phyloP scores from a whole-genome alignment of 2,329 filamentous ascomycete species.

The Didymosphaeria variabile region DNA sequence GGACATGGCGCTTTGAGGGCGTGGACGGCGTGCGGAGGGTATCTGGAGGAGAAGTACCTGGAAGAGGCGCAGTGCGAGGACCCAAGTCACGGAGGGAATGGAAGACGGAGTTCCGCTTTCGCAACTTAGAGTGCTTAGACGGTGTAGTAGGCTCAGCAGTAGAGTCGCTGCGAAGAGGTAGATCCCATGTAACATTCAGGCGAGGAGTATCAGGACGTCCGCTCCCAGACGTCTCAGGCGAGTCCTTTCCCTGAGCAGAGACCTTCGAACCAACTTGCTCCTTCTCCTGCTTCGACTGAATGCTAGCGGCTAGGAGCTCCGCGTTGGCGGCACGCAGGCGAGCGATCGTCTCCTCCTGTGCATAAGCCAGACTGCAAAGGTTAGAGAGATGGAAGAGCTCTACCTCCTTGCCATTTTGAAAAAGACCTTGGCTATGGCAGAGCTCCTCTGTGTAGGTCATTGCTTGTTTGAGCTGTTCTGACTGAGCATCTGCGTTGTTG shows the following conservation, averaged over 20 bases:
- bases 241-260: neutral
- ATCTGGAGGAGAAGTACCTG: neutral
- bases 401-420: neutral
- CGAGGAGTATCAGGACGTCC: neutral
- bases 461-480: neutral
- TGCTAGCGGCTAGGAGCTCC: neutral
- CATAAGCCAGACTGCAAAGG: neutral
- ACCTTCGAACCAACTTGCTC: neutral
- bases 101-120: neutral
- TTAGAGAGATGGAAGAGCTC: neutral
- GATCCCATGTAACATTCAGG: neutral
- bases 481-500: neutral
- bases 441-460: neutral
- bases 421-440: neutral
- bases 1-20: neutral
- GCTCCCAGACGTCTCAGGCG: neutral
- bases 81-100: neutral
- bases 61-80: neutral
- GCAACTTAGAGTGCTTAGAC: neutral
- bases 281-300: neutral
- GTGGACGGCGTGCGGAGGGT: neutral
- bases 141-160: neutral
- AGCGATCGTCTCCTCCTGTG: neutral
- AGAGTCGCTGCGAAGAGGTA: neutral
- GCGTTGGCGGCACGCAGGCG: neutral